A percentile compares a stretch with the other conserved stretches of the same genome.
These are phyloP conservation scores for Cladobotryum mycophilum DNA, from an alignment of 2,329 filamentous ascomycete species.

Conservation along the genomic window DNA sequence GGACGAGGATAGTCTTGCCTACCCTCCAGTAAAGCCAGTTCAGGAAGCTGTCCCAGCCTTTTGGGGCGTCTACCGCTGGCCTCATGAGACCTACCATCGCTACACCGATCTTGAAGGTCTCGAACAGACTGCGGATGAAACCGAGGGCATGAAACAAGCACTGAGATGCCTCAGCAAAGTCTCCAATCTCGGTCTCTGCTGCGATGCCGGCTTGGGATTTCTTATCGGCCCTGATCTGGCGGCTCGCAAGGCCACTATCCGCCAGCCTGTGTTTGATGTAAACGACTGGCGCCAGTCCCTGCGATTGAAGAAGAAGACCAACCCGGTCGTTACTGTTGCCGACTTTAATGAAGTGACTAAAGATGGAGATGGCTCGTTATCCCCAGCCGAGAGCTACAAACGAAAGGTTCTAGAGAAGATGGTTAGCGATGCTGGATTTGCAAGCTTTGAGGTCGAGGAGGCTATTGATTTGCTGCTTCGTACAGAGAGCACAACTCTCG, in stretches of 20 bases:
- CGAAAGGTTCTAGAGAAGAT: conserved; percentile 30
- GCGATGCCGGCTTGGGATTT: conserved; percentile 63
- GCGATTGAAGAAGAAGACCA: conserved; percentile 11
- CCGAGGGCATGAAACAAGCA: conserved; percentile 53
- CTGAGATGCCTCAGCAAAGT: conserved; percentile 50
- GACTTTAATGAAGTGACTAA: conserved; percentile 20
- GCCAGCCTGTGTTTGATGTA: conserved; percentile 30
- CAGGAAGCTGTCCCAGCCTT: conserved; percentile 51
- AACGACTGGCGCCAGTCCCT: conserved; percentile 20
- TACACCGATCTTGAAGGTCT: conserved; percentile 54
- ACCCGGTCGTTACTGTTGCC: conserved; percentile 17
- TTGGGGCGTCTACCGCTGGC: conserved; percentile 63
- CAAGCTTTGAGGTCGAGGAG: conserved; percentile 23
- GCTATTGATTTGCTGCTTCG: conserved; percentile 30
- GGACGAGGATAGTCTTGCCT: conserved; percentile 43
- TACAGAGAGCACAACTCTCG: conserved; percentile 27
- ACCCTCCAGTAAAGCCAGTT: conserved; percentile 50
- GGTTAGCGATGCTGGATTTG: conserved; percentile 32
- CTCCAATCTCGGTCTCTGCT: conserved; percentile 58
- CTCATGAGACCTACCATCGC: conserved; percentile 50
- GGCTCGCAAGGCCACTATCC: conserved; percentile 35
- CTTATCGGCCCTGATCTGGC: conserved; percentile 55
- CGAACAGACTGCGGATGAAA: conserved; percentile 59
- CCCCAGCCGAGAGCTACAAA: conserved; percentile 24
- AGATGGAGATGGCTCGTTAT: conserved; percentile 17